phyloP scores from a whole-genome alignment of 2,329 filamentous ascomycete species.

The Trichophyton equinum region DNA sequence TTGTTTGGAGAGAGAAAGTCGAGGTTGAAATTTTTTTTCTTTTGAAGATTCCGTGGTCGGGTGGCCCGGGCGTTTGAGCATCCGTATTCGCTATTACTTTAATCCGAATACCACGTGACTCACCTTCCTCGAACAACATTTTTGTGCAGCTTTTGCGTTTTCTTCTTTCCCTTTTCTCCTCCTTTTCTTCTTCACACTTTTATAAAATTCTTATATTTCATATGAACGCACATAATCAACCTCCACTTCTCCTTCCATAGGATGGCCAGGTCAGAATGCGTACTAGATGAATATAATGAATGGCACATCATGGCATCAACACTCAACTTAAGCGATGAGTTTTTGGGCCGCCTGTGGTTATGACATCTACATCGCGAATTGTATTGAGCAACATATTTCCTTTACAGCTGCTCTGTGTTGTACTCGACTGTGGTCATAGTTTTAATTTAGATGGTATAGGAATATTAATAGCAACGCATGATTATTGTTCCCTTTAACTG shows the following conservation, averaged over 20 bases:
- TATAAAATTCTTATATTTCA: constrained; percentile 21
- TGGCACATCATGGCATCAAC: constrained; percentile 6
- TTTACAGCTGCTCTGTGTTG: not conserved
- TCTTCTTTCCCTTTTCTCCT: constrained; percentile 9
- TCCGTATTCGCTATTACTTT: not conserved
- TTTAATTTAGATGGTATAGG: not conserved
- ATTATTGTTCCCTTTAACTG: not conserved
- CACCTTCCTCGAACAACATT: not conserved
- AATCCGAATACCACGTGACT: not conserved
- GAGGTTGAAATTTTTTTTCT: not conserved
- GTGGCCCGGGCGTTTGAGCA: not conserved
- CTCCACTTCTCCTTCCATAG: constrained; percentile 33
- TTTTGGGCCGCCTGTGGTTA: constrained; percentile 27
- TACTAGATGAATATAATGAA: constrained; percentile 27
- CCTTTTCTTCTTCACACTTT: constrained; percentile 25
- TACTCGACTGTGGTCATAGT: not conserved
- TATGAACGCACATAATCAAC: constrained; percentile 38
- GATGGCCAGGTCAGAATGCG: constrained; percentile 39
- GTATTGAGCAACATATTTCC: not conserved
- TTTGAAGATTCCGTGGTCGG: not conserved
- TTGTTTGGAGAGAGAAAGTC: too few relatives aligned
- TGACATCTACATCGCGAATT: constrained; percentile 17
- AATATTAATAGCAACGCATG: not conserved
- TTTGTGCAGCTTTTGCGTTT: constrained; percentile 9
- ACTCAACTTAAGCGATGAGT: constrained; percentile 18